phyloP scores from a whole-genome alignment of 2,329 filamentous ascomycete genomes.

The Xylariaceae sp. region DNA sequence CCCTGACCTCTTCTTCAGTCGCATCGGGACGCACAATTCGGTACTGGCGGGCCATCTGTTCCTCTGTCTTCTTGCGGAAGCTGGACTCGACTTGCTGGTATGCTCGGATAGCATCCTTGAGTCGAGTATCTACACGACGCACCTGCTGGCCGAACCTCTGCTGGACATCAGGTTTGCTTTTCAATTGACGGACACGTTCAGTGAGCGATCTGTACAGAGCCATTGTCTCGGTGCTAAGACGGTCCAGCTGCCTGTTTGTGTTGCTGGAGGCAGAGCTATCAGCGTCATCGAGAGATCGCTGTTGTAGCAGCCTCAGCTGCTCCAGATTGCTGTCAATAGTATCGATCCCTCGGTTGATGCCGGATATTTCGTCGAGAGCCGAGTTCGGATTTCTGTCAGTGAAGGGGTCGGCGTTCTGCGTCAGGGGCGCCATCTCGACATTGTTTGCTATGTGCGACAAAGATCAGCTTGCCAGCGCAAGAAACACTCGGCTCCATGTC shows the following conservation, averaged over 20 bases:
- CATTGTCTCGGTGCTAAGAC: constrained; percentile 75
- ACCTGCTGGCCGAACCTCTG: constrained; percentile 77
- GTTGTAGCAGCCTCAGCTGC: constrained; percentile 67
- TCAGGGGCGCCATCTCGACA: constrained; percentile 69
- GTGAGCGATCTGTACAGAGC: constrained; percentile 74
- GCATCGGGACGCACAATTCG: constrained; percentile 83
- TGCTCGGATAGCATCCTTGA: constrained; percentile 75
- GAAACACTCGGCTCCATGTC: not conserved
- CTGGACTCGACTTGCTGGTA: constrained; percentile 78
- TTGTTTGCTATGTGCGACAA: constrained; percentile 38
- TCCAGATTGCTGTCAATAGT: constrained; percentile 68
- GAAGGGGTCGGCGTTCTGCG: constrained; percentile 47
- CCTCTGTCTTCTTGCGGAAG: constrained; percentile 74
- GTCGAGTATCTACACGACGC: constrained; percentile 69
- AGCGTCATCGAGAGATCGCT: constrained; percentile 67
- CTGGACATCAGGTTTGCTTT: constrained; percentile 72
- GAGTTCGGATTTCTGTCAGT: constrained; percentile 61
- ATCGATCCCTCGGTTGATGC: constrained; percentile 73
- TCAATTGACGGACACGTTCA: constrained; percentile 74
- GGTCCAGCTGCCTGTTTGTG: constrained; percentile 66
- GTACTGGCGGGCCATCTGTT: constrained; percentile 85
- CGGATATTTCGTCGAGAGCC: constrained; percentile 79
- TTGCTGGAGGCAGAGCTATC: constrained; percentile 65
- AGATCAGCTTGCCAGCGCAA: constrained; percentile 13
- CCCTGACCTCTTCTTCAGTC: constrained; percentile 69